Conservation (phyloP, 306 rosid genomes). For the Gastrolobium villosum region DNA sequence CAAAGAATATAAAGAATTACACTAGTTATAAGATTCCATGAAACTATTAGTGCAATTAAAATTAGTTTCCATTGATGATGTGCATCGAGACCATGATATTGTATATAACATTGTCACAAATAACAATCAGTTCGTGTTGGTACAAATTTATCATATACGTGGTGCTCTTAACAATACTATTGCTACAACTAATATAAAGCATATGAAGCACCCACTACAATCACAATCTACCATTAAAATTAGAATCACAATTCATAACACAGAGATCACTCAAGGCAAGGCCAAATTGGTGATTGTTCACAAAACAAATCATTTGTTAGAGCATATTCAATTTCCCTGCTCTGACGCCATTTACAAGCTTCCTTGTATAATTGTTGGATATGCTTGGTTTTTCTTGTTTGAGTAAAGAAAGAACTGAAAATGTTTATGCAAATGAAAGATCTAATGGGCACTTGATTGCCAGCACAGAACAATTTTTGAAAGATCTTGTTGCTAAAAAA, state of each 20-base stretch:
- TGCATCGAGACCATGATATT: conserved; percentile 2
- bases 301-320: not conserved
- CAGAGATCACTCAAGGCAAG: not conserved
- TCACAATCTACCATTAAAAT: not conserved
- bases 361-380: too few relatives aligned
- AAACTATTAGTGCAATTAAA: not conserved
- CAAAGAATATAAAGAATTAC: not conserved
- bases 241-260: conserved; percentile 13
- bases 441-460: too few relatives aligned
- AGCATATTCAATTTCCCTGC: conserved; percentile 28
- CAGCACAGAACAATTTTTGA: too few relatives aligned
- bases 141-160: conserved; percentile 23
- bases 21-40: not conserved
- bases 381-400: too few relatives aligned
- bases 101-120: not conserved
- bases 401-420: too few relatives aligned
- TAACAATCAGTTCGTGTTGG: conserved; percentile 31
- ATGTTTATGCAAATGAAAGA: too few relatives aligned
- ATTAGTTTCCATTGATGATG: not conserved
- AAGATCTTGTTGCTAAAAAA: too few relatives aligned
- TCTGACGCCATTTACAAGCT: too few relatives aligned
- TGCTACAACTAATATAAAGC: not conserved
- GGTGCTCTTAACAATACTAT: not conserved
- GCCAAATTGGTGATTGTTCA: conserved; percentile 1
- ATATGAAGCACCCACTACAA: conserved; percentile 9